phyloP scores from a whole-genome alignment of 2,329 filamentous ascomycete species.

The Epichloe scottii region DNA sequence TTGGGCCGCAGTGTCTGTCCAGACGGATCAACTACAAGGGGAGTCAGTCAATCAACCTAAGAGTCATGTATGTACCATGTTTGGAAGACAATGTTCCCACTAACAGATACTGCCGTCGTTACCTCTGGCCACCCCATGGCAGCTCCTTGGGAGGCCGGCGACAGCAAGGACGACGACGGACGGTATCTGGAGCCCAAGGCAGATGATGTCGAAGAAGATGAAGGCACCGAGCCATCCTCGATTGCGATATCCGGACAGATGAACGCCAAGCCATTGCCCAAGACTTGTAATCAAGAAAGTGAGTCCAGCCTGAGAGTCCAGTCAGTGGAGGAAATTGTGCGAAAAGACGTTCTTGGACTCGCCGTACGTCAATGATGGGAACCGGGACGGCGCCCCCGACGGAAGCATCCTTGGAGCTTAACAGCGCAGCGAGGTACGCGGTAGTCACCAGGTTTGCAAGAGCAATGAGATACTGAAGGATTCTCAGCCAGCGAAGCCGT shows the following conservation, averaged over 20 bases:
- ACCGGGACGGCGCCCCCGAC: background rate
- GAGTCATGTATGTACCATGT: background rate
- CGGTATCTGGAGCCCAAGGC: background rate
- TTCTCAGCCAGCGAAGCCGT: background rate
- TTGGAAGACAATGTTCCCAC: background rate
- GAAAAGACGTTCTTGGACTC: background rate
- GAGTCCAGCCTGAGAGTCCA: background rate
- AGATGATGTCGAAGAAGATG: background rate
- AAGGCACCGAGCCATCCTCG: background rate
- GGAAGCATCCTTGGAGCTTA: background rate
- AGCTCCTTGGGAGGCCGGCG: background rate
- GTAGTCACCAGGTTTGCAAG: background rate
- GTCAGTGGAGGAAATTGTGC: background rate
- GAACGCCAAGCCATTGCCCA: background rate
- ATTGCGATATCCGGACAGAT: background rate
- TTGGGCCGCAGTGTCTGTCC: background rate
- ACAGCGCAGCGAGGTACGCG: background rate
- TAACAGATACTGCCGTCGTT: background rate
- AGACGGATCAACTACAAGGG: background rate
- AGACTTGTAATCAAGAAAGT: background rate
- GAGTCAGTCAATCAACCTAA: background rate
- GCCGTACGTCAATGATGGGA: background rate
- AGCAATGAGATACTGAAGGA: background rate
- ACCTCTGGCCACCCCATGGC: background rate
- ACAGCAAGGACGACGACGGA: background rate